phyloP scores from a whole-genome alignment of 257 asterid genomes.

The Hygrophila difformis region DNA sequence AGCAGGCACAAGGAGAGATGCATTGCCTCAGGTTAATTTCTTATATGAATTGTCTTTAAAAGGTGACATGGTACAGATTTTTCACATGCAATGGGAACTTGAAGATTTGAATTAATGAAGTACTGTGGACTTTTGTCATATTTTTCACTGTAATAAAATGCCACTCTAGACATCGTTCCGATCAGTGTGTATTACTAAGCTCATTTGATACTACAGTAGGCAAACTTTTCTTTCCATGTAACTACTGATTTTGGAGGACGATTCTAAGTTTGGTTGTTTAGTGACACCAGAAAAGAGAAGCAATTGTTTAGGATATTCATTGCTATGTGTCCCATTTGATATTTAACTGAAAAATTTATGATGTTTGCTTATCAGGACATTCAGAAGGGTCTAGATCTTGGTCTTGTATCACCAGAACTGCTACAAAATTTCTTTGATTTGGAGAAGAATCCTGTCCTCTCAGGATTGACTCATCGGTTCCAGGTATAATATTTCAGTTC shows the following conservation, averaged over 20 bases:
- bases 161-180: too few species aligned
- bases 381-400: conserved; percentile 91
- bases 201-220: background rate
- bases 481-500: conserved; percentile 44
- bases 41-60: background rate
- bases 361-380: conserved; percentile 52
- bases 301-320: background rate
- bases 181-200: too few species aligned
- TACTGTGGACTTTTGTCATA: background rate
- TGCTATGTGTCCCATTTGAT: conserved; percentile 6
- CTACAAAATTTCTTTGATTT: conserved; percentile 86
- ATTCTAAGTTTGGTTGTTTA: background rate
- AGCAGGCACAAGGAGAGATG: conserved; percentile 89
- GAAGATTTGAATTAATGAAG: background rate
- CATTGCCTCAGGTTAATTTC: conserved; percentile 76
- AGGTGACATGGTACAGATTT: too few species aligned
- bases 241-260: conserved; percentile 1
- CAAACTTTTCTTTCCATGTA: background rate
- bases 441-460: conserved; percentile 71
- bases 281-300: background rate
- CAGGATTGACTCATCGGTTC: conserved; percentile 61
- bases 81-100: background rate
- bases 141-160: too few species aligned
- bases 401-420: conserved; percentile 90
- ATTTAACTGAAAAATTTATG: conserved; percentile 5